Conservation (phyloP, 2,329 filamentous ascomycete species). For the Uncinocarpus reesii region DNA sequence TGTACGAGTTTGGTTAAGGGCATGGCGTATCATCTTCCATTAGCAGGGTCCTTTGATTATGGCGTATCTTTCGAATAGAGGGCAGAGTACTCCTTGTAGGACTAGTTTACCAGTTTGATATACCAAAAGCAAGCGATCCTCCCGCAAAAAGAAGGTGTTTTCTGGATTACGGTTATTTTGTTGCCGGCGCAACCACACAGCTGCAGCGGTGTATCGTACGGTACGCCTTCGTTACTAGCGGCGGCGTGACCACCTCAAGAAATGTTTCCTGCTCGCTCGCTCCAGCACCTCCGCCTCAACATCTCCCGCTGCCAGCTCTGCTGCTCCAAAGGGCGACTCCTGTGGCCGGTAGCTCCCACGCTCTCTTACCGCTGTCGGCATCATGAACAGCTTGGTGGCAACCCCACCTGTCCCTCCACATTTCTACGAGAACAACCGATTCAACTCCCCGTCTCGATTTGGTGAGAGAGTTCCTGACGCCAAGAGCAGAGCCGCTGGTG, state of each 20-base stretch:
- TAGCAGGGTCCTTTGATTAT: neutral
- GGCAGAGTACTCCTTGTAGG: too few species aligned
- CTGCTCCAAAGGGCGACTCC: slow-evolving; percentile 2
- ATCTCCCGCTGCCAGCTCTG: slow-evolving; percentile 7
- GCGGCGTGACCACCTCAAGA: slow-evolving; percentile 3
- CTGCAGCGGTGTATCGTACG: slow-evolving; percentile 2
- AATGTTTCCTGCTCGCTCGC: slow-evolving; percentile 19
- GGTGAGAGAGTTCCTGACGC: slow-evolving; percentile 37
- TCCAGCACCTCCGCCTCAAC: slow-evolving; percentile 11
- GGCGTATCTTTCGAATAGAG: neutral
- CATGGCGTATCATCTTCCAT: neutral
- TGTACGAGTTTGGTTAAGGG: neutral
- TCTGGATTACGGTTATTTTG: slow-evolving; percentile 10
- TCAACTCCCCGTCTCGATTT: slow-evolving; percentile 47
- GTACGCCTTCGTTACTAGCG: slow-evolving; percentile 9
- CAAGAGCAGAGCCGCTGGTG: slow-evolving; percentile 2
- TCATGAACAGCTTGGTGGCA: slow-evolving; percentile 53
- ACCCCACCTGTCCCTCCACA: slow-evolving; percentile 53
- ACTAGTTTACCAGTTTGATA: too few species aligned
- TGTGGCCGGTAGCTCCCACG: neutral
- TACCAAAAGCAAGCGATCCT: too few species aligned
- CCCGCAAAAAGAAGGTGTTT: too few species aligned
- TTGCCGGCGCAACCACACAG: slow-evolving; percentile 5
- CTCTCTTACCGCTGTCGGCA: slow-evolving; percentile 24
- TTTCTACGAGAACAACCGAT: slow-evolving; percentile 50